Base-by-base conservation (phyloP, 2,329 filamentous ascomycete genomes). In the Fusarium decemcellulare region DNA sequence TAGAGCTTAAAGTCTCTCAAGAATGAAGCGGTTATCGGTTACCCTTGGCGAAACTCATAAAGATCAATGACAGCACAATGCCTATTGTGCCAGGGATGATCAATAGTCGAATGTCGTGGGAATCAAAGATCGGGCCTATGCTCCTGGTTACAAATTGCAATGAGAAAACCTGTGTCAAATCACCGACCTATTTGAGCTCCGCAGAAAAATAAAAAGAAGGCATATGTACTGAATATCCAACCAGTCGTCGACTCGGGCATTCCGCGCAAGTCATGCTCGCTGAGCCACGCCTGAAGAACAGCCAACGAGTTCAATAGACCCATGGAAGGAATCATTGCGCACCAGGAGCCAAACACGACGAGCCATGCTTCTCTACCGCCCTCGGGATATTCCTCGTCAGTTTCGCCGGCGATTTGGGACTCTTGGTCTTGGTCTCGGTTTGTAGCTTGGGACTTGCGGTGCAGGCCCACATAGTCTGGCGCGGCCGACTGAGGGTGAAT, bases 301-400 rank as follows among this genome's bases (percentile, higher is more conserved):
- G 90, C 91, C 37, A 91, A 81, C 59, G 86, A 87, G 76, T 91
- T 91, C 81, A 92, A 86, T 59, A 92, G 83, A 0, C 91, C 91
- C 63, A 93, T 88, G 4, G 85, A 85, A 5, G 89, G 87, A 64
- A 89, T 81, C 75, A 93, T 87, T 14, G 88, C 89, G 62, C 85
- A 87, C 79, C 92, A 93, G 8, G 88, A 88, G 29, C 92, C 92
- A 8, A 92, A 79, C 3, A 94, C 90, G n/a, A 93, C 91, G 5
- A 89, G 80, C 90, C 91, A 94, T 62, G 90, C 91, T 71, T 86
- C 78, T 9, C 84, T 76, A 6, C 92, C 92, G 32, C 92, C 91
- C 81, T 93, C 92, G 0, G 91, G 92, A 72, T 92, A 93, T 4
- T 63, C 60, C 8, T 48, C 29, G 23, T 27, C 18, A 23, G 18